A percentile compares a stretch with the other conserved stretches of the same genome.
Conservation (phyloP, 1,284 basidiomycete genomes). For the Naganishia cerealis region DNA sequence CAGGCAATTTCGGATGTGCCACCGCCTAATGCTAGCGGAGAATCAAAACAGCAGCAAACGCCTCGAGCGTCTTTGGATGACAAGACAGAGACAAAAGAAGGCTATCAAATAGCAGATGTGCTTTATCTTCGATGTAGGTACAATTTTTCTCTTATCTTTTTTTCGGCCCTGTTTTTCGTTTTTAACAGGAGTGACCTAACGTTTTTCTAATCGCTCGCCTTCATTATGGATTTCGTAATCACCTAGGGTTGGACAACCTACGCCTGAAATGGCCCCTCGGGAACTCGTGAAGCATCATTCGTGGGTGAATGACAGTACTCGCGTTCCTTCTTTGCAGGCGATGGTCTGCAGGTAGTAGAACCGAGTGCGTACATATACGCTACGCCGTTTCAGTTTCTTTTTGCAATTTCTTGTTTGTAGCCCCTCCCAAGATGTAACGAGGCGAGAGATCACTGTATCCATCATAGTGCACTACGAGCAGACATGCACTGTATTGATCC, state of each 20-base stretch:
- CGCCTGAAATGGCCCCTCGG: constrained; percentile 74
- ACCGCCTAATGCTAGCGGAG: background rate
- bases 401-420: background rate
- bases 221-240: background rate
- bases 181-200: background rate
- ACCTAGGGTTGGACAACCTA: constrained; percentile 77
- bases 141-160: constrained; percentile 14
- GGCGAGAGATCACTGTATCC: constrained; percentile 17
- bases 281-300: constrained; percentile 8
- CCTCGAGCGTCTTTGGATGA: constrained; percentile 30
- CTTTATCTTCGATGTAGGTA: constrained; percentile 77
- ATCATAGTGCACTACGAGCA: background rate
- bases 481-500: background rate
- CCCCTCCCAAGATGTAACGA: background rate
- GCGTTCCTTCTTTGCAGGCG: background rate
- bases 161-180: background rate
- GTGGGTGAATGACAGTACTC: background rate
- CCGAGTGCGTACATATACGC: background rate
- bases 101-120: constrained; percentile 81
- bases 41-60: background rate
- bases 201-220: background rate
- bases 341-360: background rate
- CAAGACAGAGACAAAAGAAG: constrained; percentile 33
- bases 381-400: background rate
- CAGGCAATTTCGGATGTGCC: background rate